Evolutionary conservation across 1,284 basidiomycete genomes (phyloP).

Genomic region (Ganoderma resinaceum): DNA sequence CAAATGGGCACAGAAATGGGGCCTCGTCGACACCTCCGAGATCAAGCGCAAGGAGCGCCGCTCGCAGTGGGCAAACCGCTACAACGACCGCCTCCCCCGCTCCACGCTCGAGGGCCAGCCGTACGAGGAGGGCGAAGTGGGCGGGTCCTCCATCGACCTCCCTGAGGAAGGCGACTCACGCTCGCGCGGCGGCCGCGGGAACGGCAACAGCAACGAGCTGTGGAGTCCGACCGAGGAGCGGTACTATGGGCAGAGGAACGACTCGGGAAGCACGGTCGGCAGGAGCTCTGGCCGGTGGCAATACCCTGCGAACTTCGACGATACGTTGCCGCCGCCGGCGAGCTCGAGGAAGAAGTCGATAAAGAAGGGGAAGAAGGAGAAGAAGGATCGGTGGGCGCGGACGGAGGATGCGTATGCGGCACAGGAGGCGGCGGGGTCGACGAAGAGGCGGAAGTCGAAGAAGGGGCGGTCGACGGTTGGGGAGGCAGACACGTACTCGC

Average conservation of each 20-base stretch:
- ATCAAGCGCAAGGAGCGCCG: slow-evolving; percentile 80
- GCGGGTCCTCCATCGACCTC: slow-evolving; percentile 53
- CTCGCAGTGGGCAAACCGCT: slow-evolving; percentile 88
- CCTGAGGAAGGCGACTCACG: slow-evolving; percentile 44
- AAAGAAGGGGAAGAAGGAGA: slow-evolving; percentile 67
- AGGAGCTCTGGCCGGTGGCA: slow-evolving; percentile 66
- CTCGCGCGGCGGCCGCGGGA: slow-evolving; percentile 42
- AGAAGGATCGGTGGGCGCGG: slow-evolving; percentile 85
- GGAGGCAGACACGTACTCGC: slow-evolving; percentile 52
- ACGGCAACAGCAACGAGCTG: slow-evolving; percentile 51
- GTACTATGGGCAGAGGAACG: slow-evolving; percentile 63
- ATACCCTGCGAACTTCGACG: slow-evolving; percentile 83
- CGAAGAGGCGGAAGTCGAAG: slow-evolving; percentile 50
- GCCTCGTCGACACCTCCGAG: slow-evolving; percentile 82
- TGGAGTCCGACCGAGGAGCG: slow-evolving; percentile 78
- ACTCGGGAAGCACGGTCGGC: slow-evolving; percentile 43
- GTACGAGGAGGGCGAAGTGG: slow-evolving; percentile 80
- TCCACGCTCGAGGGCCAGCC: slow-evolving; percentile 77
- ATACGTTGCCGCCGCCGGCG: slow-evolving; percentile 50
- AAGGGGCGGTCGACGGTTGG: slow-evolving; percentile 58
- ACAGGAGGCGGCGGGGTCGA: slow-evolving; percentile 42
- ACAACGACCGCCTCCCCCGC: slow-evolving; percentile 81
- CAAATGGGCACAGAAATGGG: slow-evolving; percentile 92
- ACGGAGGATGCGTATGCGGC: slow-evolving; percentile 81
- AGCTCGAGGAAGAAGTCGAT: slow-evolving; percentile 50